Evolutionary conservation across 257 asterid genomes (phyloP).

Genomic region (Catharanthus roseus): DNA sequence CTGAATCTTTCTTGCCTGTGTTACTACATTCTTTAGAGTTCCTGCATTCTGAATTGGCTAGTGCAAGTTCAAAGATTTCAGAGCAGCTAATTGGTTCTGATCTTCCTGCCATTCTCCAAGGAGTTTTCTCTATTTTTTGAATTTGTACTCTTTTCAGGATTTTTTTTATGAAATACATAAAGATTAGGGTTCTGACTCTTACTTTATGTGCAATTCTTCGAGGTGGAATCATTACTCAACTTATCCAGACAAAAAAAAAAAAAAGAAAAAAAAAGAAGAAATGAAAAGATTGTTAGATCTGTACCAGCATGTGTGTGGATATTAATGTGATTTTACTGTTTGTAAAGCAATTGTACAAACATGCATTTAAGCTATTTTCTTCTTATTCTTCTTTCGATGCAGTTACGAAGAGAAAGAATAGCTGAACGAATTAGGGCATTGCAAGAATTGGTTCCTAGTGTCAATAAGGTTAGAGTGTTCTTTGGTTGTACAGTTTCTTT

Average conservation of each 20-base stretch:
- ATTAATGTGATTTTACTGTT: background rate
- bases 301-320: background rate
- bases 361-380: background rate
- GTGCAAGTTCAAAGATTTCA: conserved; percentile 12
- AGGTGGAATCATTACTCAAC: background rate
- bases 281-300: background rate
- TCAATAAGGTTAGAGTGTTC: conserved; percentile 66
- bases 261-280: background rate
- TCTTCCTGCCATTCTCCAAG: too few species aligned
- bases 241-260: too few species aligned
- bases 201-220: background rate
- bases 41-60: conserved; percentile 14
- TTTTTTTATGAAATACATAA: too few species aligned
- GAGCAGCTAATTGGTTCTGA: background rate
- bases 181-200: background rate
- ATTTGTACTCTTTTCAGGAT: too few species aligned
- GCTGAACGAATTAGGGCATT: too few species aligned
- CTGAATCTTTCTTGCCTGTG: conserved; percentile 7
- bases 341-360: background rate
- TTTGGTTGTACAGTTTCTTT: background rate
- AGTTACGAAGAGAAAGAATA: too few species aligned
- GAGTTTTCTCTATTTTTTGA: too few species aligned
- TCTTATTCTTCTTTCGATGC: too few species aligned
- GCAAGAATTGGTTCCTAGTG: conserved; percentile 97
- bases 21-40: background rate